Percentiles rank a stretch among this genome's conserved stretches.
These are phyloP conservation scores for Asterella californica DNA, from an alignment of 225 moss, liverwort and hornwort genomes.

Conservation along the genomic window DNA sequence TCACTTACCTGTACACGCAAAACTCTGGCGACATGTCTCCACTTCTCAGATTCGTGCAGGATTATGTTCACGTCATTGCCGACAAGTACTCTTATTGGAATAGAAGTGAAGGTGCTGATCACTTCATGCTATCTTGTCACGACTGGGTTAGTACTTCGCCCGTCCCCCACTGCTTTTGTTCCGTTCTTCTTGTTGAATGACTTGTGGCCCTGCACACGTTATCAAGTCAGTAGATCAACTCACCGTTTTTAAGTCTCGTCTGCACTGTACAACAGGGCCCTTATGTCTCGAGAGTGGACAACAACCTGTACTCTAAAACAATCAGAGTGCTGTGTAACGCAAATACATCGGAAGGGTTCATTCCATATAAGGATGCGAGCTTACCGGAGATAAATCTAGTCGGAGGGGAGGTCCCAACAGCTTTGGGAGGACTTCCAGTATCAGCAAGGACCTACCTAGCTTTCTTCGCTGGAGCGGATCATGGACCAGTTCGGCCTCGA, in stretches of 20 bases:
- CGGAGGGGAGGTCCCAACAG: conserved; percentile 59
- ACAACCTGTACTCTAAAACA: conserved; percentile 55
- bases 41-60: conserved; percentile 71
- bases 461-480: conserved; percentile 89
- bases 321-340: conserved; percentile 96
- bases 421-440: conserved; percentile 64
- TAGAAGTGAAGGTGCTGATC: conserved; percentile 79
- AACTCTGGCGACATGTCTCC: conserved; percentile 74
- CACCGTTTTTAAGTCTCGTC: background rate
- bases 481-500: conserved; percentile 83
- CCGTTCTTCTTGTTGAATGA: background rate
- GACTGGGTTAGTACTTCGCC: conserved; percentile 66
- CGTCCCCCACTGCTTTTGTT: background rate
- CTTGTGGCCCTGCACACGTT: background rate
- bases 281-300: conserved; percentile 58
- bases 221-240: background rate
- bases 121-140: conserved; percentile 97
- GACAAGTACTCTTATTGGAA: conserved; percentile 78
- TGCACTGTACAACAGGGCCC: conserved; percentile 64
- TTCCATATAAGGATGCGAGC: conserved; percentile 77
- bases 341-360: conserved; percentile 76
- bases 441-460: conserved; percentile 57
- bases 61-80: conserved; percentile 67
- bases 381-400: conserved; percentile 83
- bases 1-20: conserved; percentile 68